phyloP scores from a whole-genome alignment of 1,139 yeast genomes.

The Suhomyces wounanorum region DNA sequence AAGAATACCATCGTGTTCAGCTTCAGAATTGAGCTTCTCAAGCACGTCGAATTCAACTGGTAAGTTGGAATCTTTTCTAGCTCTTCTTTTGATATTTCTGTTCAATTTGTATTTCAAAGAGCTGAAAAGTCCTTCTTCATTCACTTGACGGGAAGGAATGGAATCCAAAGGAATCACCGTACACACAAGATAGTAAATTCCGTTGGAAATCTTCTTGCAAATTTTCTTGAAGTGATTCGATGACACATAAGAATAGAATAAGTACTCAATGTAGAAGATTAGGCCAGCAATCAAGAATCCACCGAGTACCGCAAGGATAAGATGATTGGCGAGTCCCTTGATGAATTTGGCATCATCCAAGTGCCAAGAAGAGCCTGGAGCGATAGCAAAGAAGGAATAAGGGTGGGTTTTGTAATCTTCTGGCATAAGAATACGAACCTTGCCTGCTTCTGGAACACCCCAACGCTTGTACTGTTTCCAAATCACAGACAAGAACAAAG shows the following conservation, averaged over 20 bases:
- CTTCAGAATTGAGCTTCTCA: conserved; percentile 27
- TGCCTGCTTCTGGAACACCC: conserved; percentile 65
- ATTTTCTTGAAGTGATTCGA: conserved; percentile 33
- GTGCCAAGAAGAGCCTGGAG: conserved; percentile 89
- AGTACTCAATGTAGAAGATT: conserved; percentile 63
- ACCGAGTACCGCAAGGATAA: conserved; percentile 64
- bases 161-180: conserved; percentile 6
- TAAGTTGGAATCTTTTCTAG: conserved; percentile 59
- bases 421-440: conserved; percentile 70
- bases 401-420: conserved; percentile 62
- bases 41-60: conserved; percentile 37
- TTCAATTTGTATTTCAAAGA: conserved; percentile 14
- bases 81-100: conserved; percentile 35
- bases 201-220: conserved; percentile 18
- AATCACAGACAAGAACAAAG: conserved; percentile 78
- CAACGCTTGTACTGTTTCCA: conserved; percentile 88
- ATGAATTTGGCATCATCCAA: conserved; percentile 78
- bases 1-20: conserved; percentile 1
- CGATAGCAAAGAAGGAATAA: conserved; percentile 66
- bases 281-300: conserved; percentile 63
- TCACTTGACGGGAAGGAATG: conserved; percentile 1
- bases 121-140: conserved; percentile 6
- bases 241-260: conserved; percentile 51
- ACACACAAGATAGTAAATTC: conserved; percentile 1
- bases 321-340: conserved; percentile 69